Percentiles rank a stretch among this genome's conserved stretches.
Conservation (phyloP, 2,329 filamentous ascomycete species). For the Hymenoscyphus fructigenus region DNA sequence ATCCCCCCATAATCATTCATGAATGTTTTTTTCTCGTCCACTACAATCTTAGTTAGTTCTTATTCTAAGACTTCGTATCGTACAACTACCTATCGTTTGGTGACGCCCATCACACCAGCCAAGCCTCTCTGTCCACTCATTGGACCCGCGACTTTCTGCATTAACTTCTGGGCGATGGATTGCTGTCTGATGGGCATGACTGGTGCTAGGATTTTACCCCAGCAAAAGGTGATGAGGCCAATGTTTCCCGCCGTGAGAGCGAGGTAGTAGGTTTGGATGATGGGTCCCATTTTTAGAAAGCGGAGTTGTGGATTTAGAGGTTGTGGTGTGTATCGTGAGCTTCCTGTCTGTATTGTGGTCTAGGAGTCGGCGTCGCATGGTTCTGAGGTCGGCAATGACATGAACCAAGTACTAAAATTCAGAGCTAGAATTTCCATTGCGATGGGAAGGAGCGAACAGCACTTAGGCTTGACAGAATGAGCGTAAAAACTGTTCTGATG, state of each 20-base stretch:
- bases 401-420: background rate
- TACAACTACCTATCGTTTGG: background rate
- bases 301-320: background rate
- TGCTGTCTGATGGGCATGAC: background rate
- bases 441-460: too few relatives aligned
- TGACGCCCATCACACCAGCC: background rate
- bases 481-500: background rate
- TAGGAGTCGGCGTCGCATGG: background rate
- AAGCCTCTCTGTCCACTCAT: background rate
- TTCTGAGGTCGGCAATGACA: background rate
- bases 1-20: background rate
- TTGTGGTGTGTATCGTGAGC: background rate
- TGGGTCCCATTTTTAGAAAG: constrained; percentile 10
- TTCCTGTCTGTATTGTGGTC: background rate
- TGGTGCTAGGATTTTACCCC: constrained; percentile 9
- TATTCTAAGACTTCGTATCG: background rate
- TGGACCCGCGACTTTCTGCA: background rate
- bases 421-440: background rate
- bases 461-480: background rate
- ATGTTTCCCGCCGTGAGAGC: constrained; percentile 18
- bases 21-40: background rate
- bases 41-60: background rate
- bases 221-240: constrained; percentile 18
- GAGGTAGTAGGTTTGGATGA: constrained; percentile 19
- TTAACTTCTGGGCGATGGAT: background rate